phyloP scores from a whole-genome alignment of 2,329 filamentous ascomycete species.

The Metarhizium sp. region DNA sequence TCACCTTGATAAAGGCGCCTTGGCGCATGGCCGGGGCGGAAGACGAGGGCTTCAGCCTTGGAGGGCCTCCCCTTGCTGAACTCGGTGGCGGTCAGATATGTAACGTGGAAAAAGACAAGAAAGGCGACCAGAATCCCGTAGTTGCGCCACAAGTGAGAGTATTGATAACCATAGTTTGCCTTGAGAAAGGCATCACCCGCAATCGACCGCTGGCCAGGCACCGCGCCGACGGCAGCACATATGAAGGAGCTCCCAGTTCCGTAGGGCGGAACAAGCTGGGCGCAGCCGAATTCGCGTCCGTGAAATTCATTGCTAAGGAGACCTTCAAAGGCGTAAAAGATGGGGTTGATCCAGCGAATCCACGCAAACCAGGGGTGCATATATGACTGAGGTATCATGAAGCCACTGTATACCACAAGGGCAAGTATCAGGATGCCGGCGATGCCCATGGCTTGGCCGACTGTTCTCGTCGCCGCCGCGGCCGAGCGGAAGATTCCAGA shows the following conservation, averaged over 20 bases:
- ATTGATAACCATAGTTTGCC: constrained; percentile 45
- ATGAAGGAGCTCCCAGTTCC: constrained; percentile 14
- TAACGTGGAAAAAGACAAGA: constrained; percentile 50
- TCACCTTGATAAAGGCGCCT: constrained; percentile 20
- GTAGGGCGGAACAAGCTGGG: neutral
- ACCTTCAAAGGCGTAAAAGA: constrained; percentile 53
- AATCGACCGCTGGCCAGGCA: constrained; percentile 36
- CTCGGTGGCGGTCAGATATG: constrained; percentile 58
- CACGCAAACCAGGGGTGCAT: no score
- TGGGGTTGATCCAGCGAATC: no score
- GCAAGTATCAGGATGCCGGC: no score
- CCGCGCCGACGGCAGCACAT: constrained; percentile 38
- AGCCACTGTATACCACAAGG: no score
- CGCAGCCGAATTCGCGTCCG: constrained; percentile 36
- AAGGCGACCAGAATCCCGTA: constrained; percentile 58
- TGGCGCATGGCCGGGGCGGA: constrained; percentile 46
- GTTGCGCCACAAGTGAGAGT: constrained; percentile 55
- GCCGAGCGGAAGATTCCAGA: no score
- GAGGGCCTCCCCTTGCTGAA: constrained; percentile 53
- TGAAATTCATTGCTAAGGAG: constrained; percentile 60
- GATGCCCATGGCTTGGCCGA: no score
- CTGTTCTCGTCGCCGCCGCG: no score
- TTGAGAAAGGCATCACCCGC: constrained; percentile 52
- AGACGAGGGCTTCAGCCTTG: constrained; percentile 61
- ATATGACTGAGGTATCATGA: no score